Conservation (phyloP, 1,284 basidiomycete species). For the Apiotrichum brassicae region DNA sequence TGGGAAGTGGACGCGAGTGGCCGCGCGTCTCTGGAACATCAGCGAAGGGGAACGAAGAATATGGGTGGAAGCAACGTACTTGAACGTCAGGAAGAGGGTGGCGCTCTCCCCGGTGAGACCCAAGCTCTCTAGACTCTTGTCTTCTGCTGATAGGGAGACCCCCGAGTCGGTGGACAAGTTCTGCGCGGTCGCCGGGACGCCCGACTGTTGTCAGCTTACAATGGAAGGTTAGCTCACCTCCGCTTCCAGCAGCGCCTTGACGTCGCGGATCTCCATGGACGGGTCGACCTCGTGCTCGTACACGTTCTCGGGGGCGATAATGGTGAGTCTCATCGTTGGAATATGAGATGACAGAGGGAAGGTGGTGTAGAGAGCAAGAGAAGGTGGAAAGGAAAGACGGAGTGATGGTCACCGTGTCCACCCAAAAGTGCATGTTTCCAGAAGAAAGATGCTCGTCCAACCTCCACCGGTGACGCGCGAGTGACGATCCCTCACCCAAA, state of each 20-base stretch:
- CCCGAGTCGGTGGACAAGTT: slow-evolving; percentile 38
- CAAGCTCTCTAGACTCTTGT: slow-evolving; percentile 33
- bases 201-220: too few relatives aligned
- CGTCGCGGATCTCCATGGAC: slow-evolving; percentile 77
- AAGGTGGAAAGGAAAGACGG: neutral
- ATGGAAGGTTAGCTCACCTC: slow-evolving; percentile 62
- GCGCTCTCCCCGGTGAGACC: slow-evolving; percentile 30
- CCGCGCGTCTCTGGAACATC: neutral
- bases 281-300: slow-evolving; percentile 78
- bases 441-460: too few relatives aligned
- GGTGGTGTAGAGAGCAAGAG: neutral
- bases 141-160: slow-evolving; percentile 23
- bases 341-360: neutral
- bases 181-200: slow-evolving; percentile 20
- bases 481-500: too few relatives aligned
- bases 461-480: too few relatives aligned
- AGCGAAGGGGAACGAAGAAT: neutral
- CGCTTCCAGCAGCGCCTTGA: slow-evolving; percentile 80
- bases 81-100: slow-evolving; percentile 38
- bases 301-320: slow-evolving; percentile 65
- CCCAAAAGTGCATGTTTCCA: too few relatives aligned
- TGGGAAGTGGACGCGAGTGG: slow-evolving; percentile 33
- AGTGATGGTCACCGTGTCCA: too few relatives aligned
- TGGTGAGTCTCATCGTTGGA: slow-evolving; percentile 67
- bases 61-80: too few relatives aligned